Conservation (phyloP, 1,139 yeast genomes). For the Diutina sp. region DNA sequence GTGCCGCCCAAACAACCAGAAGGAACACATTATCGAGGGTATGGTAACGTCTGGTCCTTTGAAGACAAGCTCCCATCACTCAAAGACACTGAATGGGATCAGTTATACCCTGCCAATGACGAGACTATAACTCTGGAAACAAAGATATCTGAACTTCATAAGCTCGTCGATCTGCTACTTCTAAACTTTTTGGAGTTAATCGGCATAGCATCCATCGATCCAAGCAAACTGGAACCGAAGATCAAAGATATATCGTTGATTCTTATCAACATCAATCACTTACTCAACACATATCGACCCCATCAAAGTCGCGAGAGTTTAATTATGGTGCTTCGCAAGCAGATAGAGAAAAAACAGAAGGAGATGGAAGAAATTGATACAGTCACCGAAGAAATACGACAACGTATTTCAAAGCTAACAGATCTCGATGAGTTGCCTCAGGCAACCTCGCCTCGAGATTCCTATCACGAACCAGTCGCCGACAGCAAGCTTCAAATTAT, state of each 20-base stretch:
- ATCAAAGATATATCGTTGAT: slow-evolving; percentile 62
- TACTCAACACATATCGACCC: slow-evolving; percentile 75
- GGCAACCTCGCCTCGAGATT: neutral
- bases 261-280: slow-evolving; percentile 74
- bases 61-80: slow-evolving; percentile 59
- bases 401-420: slow-evolving; percentile 21
- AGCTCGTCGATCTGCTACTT: slow-evolving; percentile 53
- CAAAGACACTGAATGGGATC: slow-evolving; percentile 54
- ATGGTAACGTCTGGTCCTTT: slow-evolving; percentile 74
- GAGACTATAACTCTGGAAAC: slow-evolving; percentile 35
- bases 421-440: neutral
- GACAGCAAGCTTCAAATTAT: neutral
- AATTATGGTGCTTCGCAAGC: slow-evolving; percentile 55
- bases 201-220: slow-evolving; percentile 60
- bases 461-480: neutral
- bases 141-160: slow-evolving; percentile 56
- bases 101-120: slow-evolving; percentile 40
- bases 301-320: slow-evolving; percentile 81
- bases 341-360: slow-evolving; percentile 37
- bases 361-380: slow-evolving; percentile 42
- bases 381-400: slow-evolving; percentile 30
- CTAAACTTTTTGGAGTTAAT: slow-evolving; percentile 63
- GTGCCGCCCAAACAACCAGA: slow-evolving; percentile 57
- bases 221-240: slow-evolving; percentile 50
- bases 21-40: slow-evolving; percentile 55